Evolutionary conservation across 1,284 basidiomycete genomes (phyloP), one percentile per base, ranked within the genome.

Genomic region (Ganoderma meredithae): DNA sequence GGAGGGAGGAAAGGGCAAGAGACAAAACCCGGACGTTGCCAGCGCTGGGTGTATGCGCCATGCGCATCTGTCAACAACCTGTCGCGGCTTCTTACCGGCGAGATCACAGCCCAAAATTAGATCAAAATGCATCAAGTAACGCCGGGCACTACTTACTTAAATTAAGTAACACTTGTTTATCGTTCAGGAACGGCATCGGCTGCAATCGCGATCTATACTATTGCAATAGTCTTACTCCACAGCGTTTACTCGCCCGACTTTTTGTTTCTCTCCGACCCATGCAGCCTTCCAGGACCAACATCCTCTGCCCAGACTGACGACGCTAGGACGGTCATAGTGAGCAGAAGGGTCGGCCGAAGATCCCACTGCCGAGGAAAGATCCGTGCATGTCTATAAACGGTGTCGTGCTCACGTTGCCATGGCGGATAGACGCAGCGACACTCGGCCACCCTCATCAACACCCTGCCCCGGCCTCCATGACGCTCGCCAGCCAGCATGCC

Each of bases 401-500:
- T 68, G 70, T 58, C 63, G 67, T 31, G 58, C 61, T 70, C 67
- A 67, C 67, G 67, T 70, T 69, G 69, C 69, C 67, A 69, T 70
- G 67, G 67, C 67, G 71, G 69, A 62, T 70, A 72, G 71, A 66
- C 71, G 69, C 69, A 72, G 49, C 44, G 44, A 19, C n/a, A 39
- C 60, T 56, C 65, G 36, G 31, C 47, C 69, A 53, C 36, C 56
- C 63, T 69, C 69, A 69, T 67, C 71, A 65, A 19, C 56, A 39
- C 52, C 68, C 65, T 56, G 52, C 58, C 12, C 62, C 69, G 68
- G 69, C 72, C 71, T 39, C 13, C 71, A 72, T 72, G 71, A 61
- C 68, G 62, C 36, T 60, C 39, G 69, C 66, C 66, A 65, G 71
- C 69, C 67, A 70, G 71, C 67, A 70, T 72, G 71, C 66, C 59